Evolutionary conservation across 2,329 filamentous ascomycete genomes (phyloP), one percentile per base, ranked within the genome.

Genomic region (Coleophoma cylindrospora): DNA sequence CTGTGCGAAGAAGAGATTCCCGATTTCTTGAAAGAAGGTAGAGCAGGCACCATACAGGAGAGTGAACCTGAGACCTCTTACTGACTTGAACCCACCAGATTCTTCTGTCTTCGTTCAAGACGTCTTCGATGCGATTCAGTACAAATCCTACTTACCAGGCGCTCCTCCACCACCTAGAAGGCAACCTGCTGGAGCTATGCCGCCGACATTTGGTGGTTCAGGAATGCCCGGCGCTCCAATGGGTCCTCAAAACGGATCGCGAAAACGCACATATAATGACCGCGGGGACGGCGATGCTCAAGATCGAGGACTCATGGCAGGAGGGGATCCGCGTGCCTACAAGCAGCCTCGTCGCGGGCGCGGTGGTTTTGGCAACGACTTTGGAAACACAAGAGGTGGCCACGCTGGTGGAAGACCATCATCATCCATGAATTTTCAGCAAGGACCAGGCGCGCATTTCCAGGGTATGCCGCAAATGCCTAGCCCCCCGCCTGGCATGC

Each of bases 11-110:
- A 80, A 48, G 85, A 90, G 65, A 82, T 92, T 38, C 78, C 80
- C 2, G 87, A 91, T 63, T 92, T 92, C 64, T 69, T 92, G 15
- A 81, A 81, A 60, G 84, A 89, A 61, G 79, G 84, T 81, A 60
- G 22, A 65, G 27, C 27, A 27, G 9, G 27, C 27, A 27, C 27
- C 9, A 10, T 10, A 27, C 27, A 27, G 9, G 27, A 27, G 4
- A 7, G 27, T 5, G 27, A 27, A 27, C 7, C 27, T 27, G 7
- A 10, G 27, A 27, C 9, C 27, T 27, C 27, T 27, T 27, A 21
- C 27, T 52, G 22, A 41, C 27, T 12, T 15, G 17, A 37, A 22
- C 11, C 4, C 34, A 19, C 19, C 37, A 82, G 81, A 84, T 58
- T 76, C 82, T 1, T 67, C 70, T 4, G 62, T 72, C 2, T 91